phyloP scores from a whole-genome alignment of 345 rosid genomes.

The Murraya koenigii region DNA sequence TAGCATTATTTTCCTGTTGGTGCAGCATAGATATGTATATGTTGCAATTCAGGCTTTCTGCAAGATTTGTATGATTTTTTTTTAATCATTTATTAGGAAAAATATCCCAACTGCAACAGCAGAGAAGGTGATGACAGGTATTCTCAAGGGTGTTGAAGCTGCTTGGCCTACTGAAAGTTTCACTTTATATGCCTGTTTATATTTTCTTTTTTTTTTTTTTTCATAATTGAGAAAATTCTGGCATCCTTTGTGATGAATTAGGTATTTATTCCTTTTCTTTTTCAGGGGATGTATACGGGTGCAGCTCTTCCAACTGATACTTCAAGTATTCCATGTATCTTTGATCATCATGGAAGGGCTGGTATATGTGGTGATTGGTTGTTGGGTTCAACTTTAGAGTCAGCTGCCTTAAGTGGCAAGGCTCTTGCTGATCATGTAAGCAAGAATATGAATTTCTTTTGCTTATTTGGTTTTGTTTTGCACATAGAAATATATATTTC shows the following conservation, averaged over 20 bases:
- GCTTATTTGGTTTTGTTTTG: not conserved
- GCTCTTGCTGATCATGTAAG: conserved; percentile 69
- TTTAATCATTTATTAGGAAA: conserved; percentile 45
- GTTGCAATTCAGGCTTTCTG: not conserved
- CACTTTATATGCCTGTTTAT: too few relatives aligned
- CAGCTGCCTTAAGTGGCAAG: conserved; percentile 85
- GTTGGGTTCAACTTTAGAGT: conserved; percentile 76
- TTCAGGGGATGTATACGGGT: conserved; percentile 46
- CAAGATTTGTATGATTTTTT: not conserved
- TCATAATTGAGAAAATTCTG: too few relatives aligned
- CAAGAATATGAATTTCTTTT: not conserved
- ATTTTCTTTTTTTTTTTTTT: too few relatives aligned
- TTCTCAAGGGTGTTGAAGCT: too few relatives aligned
- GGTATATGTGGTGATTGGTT: conserved; percentile 96
- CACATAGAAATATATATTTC: not conserved
- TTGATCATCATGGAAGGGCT: conserved; percentile 79
- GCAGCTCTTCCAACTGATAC: conserved; percentile 86
- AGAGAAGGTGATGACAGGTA: conserved; percentile 80
- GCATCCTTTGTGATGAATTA: too few relatives aligned
- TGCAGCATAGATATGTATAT: too few relatives aligned
- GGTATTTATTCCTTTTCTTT: not conserved
- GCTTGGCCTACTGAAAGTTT: too few relatives aligned
- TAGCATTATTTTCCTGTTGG: not conserved
- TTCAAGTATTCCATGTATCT: conserved; percentile 64
- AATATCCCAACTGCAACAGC: conserved; percentile 70